phyloP scores from a whole-genome alignment of 805 yeast genomes.

The Myxozyma kluyveri region DNA sequence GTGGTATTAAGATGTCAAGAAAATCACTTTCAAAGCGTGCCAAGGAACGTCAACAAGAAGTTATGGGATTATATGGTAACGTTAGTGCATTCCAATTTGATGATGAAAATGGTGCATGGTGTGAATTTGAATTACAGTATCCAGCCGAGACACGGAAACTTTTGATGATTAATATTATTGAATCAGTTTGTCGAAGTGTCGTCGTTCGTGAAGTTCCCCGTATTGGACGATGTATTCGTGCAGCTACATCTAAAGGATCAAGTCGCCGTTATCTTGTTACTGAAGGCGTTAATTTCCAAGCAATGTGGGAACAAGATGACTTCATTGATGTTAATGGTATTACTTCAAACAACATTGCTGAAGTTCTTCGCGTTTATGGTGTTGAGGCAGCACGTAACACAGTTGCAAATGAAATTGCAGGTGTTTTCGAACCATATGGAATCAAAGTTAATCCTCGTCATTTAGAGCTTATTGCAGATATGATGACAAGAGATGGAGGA shows the following conservation, averaged over 20 bases:
- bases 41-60: constrained; percentile 80
- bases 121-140: constrained; percentile 80
- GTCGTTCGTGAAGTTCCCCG: constrained; percentile 90
- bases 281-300: constrained; percentile 96
- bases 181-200: constrained; percentile 81
- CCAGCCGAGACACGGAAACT: constrained; percentile 85
- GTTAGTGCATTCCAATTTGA: constrained; percentile 84
- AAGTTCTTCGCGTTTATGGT: constrained; percentile 88
- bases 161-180: constrained; percentile 95
- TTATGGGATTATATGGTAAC: constrained; percentile 67
- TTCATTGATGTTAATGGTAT: constrained; percentile 87
- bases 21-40: constrained; percentile 55
- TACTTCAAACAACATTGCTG: constrained; percentile 86
- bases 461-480: constrained; percentile 93
- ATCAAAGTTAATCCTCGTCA: constrained; percentile 90
- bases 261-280: constrained; percentile 71
- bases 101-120: constrained; percentile 85
- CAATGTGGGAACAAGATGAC: constrained; percentile 97
- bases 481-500: constrained; percentile 99
- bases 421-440: constrained; percentile 95
- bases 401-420: constrained; percentile 90
- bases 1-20: constrained; percentile 40
- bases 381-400: constrained; percentile 99
- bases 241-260: constrained; percentile 22
- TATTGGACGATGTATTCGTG: constrained; percentile 74